Base-by-base conservation (phyloP, 805 yeast species). In the Kurtzmaniella fragi region DNA sequence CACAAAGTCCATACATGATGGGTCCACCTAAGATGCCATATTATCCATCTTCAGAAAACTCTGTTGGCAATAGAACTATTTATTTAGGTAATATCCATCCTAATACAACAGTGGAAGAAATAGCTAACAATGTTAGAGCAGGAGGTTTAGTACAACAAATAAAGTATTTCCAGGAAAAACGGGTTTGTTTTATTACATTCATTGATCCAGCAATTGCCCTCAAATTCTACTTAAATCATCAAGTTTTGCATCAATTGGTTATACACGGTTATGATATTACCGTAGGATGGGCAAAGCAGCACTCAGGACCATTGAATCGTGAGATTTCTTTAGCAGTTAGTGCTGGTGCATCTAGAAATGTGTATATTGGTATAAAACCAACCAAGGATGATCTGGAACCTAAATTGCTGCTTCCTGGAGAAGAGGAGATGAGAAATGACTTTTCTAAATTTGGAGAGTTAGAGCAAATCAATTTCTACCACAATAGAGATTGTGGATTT, bases 391-490 rank as follows among this genome's bases (percentile, higher is more conserved):
- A 38, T 15, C 25, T 20, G n/a, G 30, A 11, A 28, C 30, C 30
- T 28, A 28, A 28, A 28, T 13, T 13, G 9, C 9, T 28, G n/a
- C 13, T 31, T 11, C 72, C 73, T 0, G 50, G 42, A 29, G 82
- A 74, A 42, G 64, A 61, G 1, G 66, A 66, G 15, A 56, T 84
- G 28, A 67, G 89, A 39, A 47, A 56, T 3, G 91, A 84, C 55
- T 84, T 84, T 45, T 58, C 70, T 4, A 56, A 57, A 13, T 84
- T 77, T 63, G 95, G 95, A 9, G 82, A 74, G 15, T 65, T 83
- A 53, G 95, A 84, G 57, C 93, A 84, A 54, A 79, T 84, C 42
- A 84, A 84, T 51, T 82, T 73, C 50, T 76, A 80, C 50, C 81
- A 72, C 49, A 81, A 80, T 54, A 77, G 78, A 16, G 79, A 77